Base-by-base conservation (phyloP, 2,329 filamentous ascomycete species). In the Mariannaea elegans region DNA sequence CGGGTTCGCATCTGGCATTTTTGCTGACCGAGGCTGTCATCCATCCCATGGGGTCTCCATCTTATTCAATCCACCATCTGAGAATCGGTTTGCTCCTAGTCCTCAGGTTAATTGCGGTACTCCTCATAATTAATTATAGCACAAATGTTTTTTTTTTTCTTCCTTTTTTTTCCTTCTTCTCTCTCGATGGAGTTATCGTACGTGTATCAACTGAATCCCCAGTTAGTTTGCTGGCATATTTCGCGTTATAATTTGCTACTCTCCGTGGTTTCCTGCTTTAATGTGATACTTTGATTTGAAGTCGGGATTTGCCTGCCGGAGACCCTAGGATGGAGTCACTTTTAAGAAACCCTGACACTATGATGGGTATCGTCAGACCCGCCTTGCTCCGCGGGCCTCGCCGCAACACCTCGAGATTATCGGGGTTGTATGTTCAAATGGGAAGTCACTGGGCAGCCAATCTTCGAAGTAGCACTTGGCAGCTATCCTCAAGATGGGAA, bases 301-400 rank as follows among this genome's bases (percentile, higher is more conserved):
- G 49, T 50, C 46, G 46, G 29, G 47, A 24, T 41, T 56, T 63
- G 51, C 63, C 63, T 59, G 60, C 61, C 54, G 54, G 58, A 27
- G 51, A 34, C 34, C 51, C 53, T 38, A 18, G 39, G 23, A 59
- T 49, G 56, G 56, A 45, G 46, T 63, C 49, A 31, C 23, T 47
- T 59, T 39, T 49, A 38, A 52, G 38, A 34, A 55, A 56, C 56
- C 53, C 63, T 54, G 56, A 23, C 56, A 46, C 44, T 53, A 57
- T 45, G 55, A 55, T 61, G 41, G 64, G 49, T 42, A 41, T 53
- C 52, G 31, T 47, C 38, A 41, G 64, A 61, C 64, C 66, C 63
- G 66, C 65, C 50, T 29, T 23, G 48, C 29, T 50, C 45, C 44
- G 12, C 45, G 32, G 23, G 16, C 29, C 36, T 42, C 45, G 42